Evolutionary conservation across 805 yeast genomes (phyloP).

Genomic region (Yamadazyma akitaensis): DNA sequence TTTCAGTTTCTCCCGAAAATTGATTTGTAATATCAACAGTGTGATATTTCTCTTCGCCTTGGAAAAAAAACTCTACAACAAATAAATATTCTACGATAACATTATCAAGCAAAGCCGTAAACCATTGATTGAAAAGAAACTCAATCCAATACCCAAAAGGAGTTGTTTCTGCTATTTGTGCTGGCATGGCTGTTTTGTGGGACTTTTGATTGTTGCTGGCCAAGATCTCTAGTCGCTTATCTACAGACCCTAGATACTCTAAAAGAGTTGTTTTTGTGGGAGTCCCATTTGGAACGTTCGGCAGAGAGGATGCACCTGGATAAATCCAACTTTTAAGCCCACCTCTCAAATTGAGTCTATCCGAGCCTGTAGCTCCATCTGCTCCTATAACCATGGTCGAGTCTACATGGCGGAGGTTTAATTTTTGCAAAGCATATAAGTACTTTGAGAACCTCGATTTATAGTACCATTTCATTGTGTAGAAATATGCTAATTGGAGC

Average conservation of each 20-base stretch:
- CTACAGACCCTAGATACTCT: constrained; percentile 53
- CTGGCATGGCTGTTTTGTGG: constrained; percentile 61
- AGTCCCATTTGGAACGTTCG: constrained; percentile 2
- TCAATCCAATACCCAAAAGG: constrained; percentile 68
- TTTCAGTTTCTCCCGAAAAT: constrained; percentile 2
- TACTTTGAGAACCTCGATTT: constrained; percentile 73
- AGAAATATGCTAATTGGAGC: constrained; percentile 73
- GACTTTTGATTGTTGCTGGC: constrained; percentile 38
- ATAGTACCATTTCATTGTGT: constrained; percentile 95
- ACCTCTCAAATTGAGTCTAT: constrained; percentile 17
- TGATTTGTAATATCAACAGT: constrained; percentile 15
- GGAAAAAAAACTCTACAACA: constrained; percentile 64
- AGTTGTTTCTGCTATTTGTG: constrained; percentile 81
- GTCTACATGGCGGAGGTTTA: constrained; percentile 56
- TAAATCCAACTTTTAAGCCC: constrained; percentile 27
- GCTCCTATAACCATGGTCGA: constrained; percentile 53
- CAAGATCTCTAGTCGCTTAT: constrained; percentile 59
- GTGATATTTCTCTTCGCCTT: constrained; percentile 38
- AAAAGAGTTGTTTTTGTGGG: constrained; percentile 26
- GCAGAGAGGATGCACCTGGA: constrained; percentile 2
- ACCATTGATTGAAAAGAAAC: constrained; percentile 67
- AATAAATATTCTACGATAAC: constrained; percentile 74
- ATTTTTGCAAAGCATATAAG: constrained; percentile 63
- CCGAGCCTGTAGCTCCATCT: constrained; percentile 14
- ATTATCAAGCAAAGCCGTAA: constrained; percentile 71